A percentile compares a stretch with the other conserved stretches of the same genome.
These are phyloP conservation scores for Russula dissimulans DNA, from an alignment of 768 basidiomycete genomes.

Conservation along the genomic window DNA sequence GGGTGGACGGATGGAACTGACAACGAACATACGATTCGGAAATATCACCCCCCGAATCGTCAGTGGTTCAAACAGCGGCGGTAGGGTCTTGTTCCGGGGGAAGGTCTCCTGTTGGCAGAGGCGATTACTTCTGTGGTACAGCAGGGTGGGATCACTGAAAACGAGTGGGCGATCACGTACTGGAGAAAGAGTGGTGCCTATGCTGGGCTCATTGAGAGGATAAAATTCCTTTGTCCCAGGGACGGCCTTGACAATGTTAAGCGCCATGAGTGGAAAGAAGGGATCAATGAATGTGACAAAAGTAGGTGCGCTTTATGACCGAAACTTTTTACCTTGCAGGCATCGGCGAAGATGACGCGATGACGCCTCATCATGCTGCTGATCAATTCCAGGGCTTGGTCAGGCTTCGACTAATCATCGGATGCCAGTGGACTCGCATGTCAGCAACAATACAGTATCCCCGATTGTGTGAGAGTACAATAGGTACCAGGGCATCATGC, in stretches of 20 bases:
- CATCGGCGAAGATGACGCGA: too few species aligned
- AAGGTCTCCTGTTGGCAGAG: slow-evolving; percentile 27
- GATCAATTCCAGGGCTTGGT: too few species aligned
- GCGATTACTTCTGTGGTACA: background rate
- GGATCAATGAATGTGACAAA: too few species aligned
- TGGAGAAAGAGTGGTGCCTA: slow-evolving; percentile 36
- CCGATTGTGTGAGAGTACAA: too few species aligned
- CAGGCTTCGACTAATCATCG: too few species aligned
- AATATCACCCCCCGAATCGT: slow-evolving; percentile 52
- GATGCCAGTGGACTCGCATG: too few species aligned
- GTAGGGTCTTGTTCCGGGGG: slow-evolving; percentile 41
- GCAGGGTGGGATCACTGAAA: slow-evolving; percentile 11
- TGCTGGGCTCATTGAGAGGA: slow-evolving; percentile 48
- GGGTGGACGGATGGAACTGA: slow-evolving; percentile 24
- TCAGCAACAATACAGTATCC: too few species aligned
- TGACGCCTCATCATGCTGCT: too few species aligned
- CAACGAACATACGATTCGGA: slow-evolving; percentile 69
- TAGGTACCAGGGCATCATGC: too few species aligned
- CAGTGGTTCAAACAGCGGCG: slow-evolving; percentile 57
- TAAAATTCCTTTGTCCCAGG: slow-evolving; percentile 46
- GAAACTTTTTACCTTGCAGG: too few species aligned
- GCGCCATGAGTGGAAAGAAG: background rate
- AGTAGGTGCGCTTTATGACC: too few species aligned
- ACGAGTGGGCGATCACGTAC: slow-evolving; percentile 18
- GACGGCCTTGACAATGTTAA: slow-evolving; percentile 38